Base-by-base conservation (phyloP, 164 flowering plant species). In the Sedum album region DNA sequence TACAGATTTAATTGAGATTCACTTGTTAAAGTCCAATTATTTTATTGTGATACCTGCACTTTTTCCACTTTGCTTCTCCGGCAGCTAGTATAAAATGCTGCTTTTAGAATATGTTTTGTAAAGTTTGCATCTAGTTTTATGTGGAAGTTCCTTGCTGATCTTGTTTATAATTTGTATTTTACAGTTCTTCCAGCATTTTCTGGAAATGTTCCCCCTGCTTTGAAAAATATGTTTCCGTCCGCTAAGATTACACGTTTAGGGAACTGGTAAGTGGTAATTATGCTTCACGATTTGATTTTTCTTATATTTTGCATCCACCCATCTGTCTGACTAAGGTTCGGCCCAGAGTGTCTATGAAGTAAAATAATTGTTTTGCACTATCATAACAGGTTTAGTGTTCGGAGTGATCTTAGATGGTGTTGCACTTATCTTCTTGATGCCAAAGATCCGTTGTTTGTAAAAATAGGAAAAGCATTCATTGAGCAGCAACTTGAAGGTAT, bases 361-460 rank as follows among this genome's bases (percentile, higher is more conserved):
- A 30, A 6, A 38, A n/a, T 65, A 36, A 21, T 51, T 60, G 18
- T 69, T 64, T 72, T 48, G 68, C 38, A 25, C 61, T 66, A 17
- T 62, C 66, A 62, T 41, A 68, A 53, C 70, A 88, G 95, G 95
- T 88, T 86, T 79, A 75, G 89, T n/a, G 85, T 88, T 68, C 51
- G 70, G 7, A 70, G 78, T 65, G 78, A 88, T 67, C 79, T 80
- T 55, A 79, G 79, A 72, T 88, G 95, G 95, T 80, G 84, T 79
- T 88, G 94, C 80, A 88, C 94, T 15, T 88, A 86, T 69, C 94
- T 88, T 74, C 88, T 88, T 69, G 95, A 88, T 83, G 87, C 90
- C 77, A 86, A 83, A 31, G 95, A 88, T 78, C 95, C 95, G 17
- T 74, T 88, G 77, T 88, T 88, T 33, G 26, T 82, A 72, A 84